Base-by-base conservation (phyloP, 805 yeast species). In the Schwanniomyces polymorphus region DNA sequence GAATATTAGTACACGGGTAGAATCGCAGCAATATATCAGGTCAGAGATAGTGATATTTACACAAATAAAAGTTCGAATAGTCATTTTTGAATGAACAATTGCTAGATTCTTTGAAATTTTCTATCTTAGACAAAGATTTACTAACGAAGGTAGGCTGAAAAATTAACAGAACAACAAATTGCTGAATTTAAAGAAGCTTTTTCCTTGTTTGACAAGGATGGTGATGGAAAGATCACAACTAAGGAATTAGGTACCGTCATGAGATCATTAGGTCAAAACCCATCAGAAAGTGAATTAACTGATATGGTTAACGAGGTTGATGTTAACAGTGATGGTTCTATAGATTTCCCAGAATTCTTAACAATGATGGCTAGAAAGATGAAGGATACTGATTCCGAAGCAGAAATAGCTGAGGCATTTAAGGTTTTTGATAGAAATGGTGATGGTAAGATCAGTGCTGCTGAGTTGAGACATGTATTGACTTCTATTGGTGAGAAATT, bases 261-360 rank as follows among this genome's bases (percentile, higher is more conserved):
- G 99, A 86, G 99, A 74, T 89, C 97, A n/a, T 78, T 94, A 63
- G 99, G 99, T 44, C 94, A 91, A 70, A 92, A 92, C 62, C 99
- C 99, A 31, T 85, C 96, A 43, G 98, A 94, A 70, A 84, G 91
- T 55, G 99, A 94, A 70, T 86, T 94, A 60, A 88, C 94, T 47
- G 99, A 94, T 67, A 84, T 94, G 86, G 89, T 94, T 78, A 92
- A 92, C 68, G 99, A 94, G 72, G 96, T 94, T 45, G 99, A 94
- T 68, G 86, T 86, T 52, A 94, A 94, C 74, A 92, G 92, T 58
- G 96, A 94, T 72, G 97, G 97, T 34, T 68, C 76, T 31, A 71
- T 74, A 43, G 79, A 74, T 57, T 74, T 74, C 61, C 78, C 79
- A 23, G 79, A 74, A 54, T 74, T 74, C 49, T 71, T 74, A 56